Evolutionary conservation across 192 early-diverging fungal genomes (phyloP).

Genomic region (Umbelopsis sp.): DNA sequence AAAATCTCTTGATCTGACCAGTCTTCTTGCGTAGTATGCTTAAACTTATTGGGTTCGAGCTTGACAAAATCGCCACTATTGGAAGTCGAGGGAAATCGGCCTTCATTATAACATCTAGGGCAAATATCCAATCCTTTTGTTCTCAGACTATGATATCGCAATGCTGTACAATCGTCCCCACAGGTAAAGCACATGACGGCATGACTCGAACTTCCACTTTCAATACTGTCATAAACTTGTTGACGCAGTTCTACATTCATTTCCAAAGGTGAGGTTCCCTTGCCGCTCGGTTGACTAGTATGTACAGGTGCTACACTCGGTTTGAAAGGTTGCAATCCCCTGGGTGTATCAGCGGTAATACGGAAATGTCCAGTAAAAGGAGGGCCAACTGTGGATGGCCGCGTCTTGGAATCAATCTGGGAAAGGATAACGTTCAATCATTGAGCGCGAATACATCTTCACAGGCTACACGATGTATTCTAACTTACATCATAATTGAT

Average conservation of each 20-base stretch:
- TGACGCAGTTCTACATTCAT: constrained; percentile 58
- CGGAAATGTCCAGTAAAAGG: constrained; percentile 97
- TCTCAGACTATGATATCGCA: constrained; percentile 86
- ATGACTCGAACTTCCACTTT: constrained; percentile 41
- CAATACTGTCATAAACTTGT: constrained; percentile 56
- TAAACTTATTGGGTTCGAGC: constrained; percentile 55
- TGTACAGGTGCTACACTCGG: constrained; percentile 50
- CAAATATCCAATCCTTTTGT: constrained; percentile 83
- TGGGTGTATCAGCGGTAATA: constrained; percentile 93
- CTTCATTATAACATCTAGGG: constrained; percentile 86
- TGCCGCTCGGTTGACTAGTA: background rate
- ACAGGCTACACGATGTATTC: too few species aligned
- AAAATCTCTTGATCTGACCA: constrained; percentile 96
- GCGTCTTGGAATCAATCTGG: constrained; percentile 88
- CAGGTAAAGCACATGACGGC: constrained; percentile 78
- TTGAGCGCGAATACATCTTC: background rate
- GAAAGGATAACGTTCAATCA: background rate
- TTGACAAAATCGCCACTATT: constrained; percentile 89
- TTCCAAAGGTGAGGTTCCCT: constrained; percentile 30
- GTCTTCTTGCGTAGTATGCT: constrained; percentile 58
- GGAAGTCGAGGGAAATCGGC: constrained; percentile 87
- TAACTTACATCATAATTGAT: constrained; percentile 92
- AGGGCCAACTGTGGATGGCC: constrained; percentile 92
- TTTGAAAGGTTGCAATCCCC: constrained; percentile 88
- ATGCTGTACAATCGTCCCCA: constrained; percentile 80